phyloP scores from a whole-genome alignment of 2,329 filamentous ascomycete species.

The Curvularia sp. region DNA sequence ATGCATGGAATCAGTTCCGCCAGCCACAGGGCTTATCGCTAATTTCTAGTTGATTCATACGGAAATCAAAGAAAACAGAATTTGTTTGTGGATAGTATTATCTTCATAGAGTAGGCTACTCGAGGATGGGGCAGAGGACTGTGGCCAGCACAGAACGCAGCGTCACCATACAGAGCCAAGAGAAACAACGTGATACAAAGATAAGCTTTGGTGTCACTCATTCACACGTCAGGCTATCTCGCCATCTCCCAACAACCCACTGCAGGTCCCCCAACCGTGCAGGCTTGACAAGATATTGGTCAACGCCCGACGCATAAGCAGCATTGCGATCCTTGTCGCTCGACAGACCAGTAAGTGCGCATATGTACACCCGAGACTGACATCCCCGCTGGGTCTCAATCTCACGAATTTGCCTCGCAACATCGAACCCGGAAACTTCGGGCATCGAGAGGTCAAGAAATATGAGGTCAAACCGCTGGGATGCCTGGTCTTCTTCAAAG shows the following conservation, averaged over 20 bases:
- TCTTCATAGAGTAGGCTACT: neutral
- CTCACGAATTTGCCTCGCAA: conserved; percentile 16
- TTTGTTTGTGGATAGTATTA: neutral
- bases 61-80: neutral
- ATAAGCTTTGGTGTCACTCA: neutral
- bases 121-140: neutral
- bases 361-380: conserved; percentile 11
- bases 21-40: neutral
- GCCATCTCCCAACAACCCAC: conserved; percentile 8
- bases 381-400: conserved; percentile 2
- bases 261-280: conserved; percentile 9
- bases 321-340: conserved; percentile 16
- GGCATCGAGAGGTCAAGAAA: conserved; percentile 18
- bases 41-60: neutral
- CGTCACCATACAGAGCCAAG: neutral
- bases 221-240: neutral
- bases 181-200: neutral
- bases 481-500: neutral
- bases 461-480: conserved; percentile 13
- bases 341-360: conserved; percentile 15
- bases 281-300: conserved; percentile 14
- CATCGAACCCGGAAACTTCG: conserved; percentile 13
- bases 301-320: conserved; percentile 14
- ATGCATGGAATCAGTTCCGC: neutral
- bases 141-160: neutral